Evolutionary conservation across 176 grass and related monocot species (phyloP).

Genomic region (Carex littledalei): DNA sequence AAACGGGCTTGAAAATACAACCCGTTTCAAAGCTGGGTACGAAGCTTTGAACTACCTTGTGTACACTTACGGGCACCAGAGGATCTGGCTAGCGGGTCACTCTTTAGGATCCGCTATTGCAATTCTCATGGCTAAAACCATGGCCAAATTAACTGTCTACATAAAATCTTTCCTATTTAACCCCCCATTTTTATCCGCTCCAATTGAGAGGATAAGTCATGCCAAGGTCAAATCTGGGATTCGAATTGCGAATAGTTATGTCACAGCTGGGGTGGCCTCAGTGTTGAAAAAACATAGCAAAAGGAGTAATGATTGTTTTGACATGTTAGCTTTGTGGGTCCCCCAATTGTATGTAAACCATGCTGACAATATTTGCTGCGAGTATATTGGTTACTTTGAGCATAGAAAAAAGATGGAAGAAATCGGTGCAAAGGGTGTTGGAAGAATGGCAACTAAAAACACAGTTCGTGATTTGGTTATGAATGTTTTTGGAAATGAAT

Average conservation of each 20-base stretch:
- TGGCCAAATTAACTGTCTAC: slow-evolving; percentile 34
- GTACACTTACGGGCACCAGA: background rate
- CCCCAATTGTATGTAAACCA: slow-evolving; percentile 68
- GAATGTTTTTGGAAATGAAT: slow-evolving; percentile 32
- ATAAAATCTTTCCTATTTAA: slow-evolving; percentile 78
- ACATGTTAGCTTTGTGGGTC: slow-evolving; percentile 46
- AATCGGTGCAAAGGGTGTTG: slow-evolving; percentile 50
- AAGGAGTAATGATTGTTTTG: slow-evolving; percentile 27
- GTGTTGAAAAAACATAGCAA: slow-evolving; percentile 20
- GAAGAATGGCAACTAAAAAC: slow-evolving; percentile 57
- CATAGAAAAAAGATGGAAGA: slow-evolving; percentile 64
- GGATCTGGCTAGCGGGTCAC: slow-evolving; percentile 61
- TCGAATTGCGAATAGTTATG: slow-evolving; percentile 49
- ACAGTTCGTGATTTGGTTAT: slow-evolving; percentile 60
- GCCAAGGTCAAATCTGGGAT: slow-evolving; percentile 41
- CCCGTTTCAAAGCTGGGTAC: slow-evolving; percentile 33
- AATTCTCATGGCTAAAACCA: slow-evolving; percentile 42
- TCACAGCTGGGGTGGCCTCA: slow-evolving; percentile 42
- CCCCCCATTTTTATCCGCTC: slow-evolving; percentile 46
- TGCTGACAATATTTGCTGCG: slow-evolving; percentile 45
- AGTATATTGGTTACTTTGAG: slow-evolving; percentile 74
- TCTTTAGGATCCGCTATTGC: slow-evolving; percentile 59
- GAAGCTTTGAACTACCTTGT: slow-evolving; percentile 24
- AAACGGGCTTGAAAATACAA: slow-evolving; percentile 39
- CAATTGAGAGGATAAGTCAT: slow-evolving; percentile 56